Evolutionary conservation across 129 eudicot genomes (phyloP).

Genomic region (Ambrosia artemisiifolia): DNA sequence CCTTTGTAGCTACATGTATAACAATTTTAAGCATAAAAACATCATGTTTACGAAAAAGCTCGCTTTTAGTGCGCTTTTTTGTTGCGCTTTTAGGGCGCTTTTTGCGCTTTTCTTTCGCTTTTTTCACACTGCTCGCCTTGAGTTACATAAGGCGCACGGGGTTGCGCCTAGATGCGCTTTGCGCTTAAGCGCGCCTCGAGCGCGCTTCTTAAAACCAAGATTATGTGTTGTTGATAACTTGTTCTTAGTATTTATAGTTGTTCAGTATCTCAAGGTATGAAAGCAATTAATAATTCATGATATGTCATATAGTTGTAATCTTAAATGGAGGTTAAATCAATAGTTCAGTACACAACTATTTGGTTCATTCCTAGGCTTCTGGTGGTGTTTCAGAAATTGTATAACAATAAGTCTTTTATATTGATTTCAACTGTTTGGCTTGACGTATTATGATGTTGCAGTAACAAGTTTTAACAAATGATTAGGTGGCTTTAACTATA

Average conservation of each 20-base stretch:
- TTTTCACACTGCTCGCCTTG: too few species aligned
- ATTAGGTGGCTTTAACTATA: neutral
- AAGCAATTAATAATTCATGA: neutral
- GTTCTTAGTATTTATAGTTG: neutral
- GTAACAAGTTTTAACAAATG: neutral
- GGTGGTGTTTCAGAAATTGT: neutral
- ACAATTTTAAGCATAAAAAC: too few species aligned
- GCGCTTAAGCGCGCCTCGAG: too few species aligned
- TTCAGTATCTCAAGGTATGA: neutral
- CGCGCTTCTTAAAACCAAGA: too few species aligned
- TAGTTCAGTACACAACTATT: neutral
- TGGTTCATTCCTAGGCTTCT: neutral
- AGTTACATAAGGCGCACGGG: too few species aligned
- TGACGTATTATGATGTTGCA: neutral
- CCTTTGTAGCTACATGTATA: too few species aligned
- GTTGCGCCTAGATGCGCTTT: too few species aligned
- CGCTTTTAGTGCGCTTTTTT: too few species aligned
- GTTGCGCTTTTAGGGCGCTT: too few species aligned
- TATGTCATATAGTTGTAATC: too few species aligned
- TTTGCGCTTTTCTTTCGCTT: too few species aligned
- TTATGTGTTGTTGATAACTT: neutral
- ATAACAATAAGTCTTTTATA: neutral
- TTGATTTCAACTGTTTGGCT: neutral
- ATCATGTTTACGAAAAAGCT: too few species aligned
- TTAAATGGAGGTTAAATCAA: neutral